Conservation (phyloP, 176 grass and related monocot genomes). For the sorghum (Sorghum bicolor) region DNA sequence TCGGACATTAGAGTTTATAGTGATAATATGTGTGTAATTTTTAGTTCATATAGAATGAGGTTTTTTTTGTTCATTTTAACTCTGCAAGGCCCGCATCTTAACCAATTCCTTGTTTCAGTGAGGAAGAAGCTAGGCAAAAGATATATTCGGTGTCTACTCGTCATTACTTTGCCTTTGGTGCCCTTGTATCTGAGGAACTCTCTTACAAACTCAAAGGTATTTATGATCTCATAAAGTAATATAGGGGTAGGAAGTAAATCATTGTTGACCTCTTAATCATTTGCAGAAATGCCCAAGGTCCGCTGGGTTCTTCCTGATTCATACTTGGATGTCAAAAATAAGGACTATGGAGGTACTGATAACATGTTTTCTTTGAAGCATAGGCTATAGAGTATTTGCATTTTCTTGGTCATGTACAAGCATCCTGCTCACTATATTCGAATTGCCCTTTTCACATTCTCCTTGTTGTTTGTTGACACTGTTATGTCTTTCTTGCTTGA, state of each 20-base stretch:
- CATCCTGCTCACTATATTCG: background rate
- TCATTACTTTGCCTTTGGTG: slow-evolving; percentile 88
- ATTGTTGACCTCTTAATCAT: slow-evolving; percentile 8
- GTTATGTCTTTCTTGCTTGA: background rate
- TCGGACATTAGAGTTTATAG: background rate
- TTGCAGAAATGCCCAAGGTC: slow-evolving; percentile 63
- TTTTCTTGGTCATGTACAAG: background rate
- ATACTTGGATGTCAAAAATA: slow-evolving; percentile 81
- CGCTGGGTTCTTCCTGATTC: slow-evolving; percentile 93
- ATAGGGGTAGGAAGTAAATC: background rate
- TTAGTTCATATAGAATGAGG: background rate
- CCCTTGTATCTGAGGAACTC: slow-evolving; percentile 71
- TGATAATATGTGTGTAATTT: background rate
- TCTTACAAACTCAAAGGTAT: slow-evolving; percentile 85
- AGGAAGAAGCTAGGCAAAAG: slow-evolving; percentile 64
- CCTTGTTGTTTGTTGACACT: background rate
- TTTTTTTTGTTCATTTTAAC: background rate
- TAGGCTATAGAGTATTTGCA: background rate
- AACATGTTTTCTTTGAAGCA: background rate
- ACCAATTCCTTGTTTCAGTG: slow-evolving; percentile 38
- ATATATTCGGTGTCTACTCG: slow-evolving; percentile 71
- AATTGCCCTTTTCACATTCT: background rate
- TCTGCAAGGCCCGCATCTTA: background rate
- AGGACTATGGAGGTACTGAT: slow-evolving; percentile 86
- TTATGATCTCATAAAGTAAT: background rate